Percentiles rank a stretch among this genome's conserved stretches.
phyloP scores from a whole-genome alignment of 805 yeast species.

The Hanseniaspora meyeri region DNA sequence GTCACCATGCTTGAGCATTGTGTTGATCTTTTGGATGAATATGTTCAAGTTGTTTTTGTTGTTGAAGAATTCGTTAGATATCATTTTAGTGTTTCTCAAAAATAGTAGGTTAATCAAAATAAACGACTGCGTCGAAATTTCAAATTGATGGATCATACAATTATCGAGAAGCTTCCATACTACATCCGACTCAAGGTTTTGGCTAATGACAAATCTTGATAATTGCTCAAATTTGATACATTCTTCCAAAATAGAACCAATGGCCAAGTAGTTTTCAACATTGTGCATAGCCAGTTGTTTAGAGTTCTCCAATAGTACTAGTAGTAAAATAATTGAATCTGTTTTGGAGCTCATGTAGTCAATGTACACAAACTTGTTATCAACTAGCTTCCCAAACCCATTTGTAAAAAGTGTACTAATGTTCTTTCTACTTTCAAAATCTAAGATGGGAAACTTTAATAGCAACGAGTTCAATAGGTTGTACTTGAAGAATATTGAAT shows the following conservation, averaged over 20 bases:
- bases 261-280: conserved; percentile 53
- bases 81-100: conserved; percentile 54
- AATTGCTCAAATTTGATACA: conserved; percentile 69
- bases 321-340: conserved; percentile 46
- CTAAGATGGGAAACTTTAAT: conserved; percentile 49
- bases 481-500: conserved; percentile 25
- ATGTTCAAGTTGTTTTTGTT: conserved; percentile 36
- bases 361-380: conserved; percentile 70
- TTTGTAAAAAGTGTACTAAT: conserved; percentile 62
- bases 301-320: conserved; percentile 53
- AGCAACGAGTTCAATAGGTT: conserved; percentile 58
- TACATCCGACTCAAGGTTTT: conserved; percentile 32
- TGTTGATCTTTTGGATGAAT: conserved; percentile 55
- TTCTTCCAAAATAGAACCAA: conserved; percentile 73
- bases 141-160: conserved; percentile 67
- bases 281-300: conserved; percentile 27
- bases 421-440: conserved; percentile 82
- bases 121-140: conserved; percentile 81
- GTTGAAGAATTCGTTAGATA: conserved; percentile 52
- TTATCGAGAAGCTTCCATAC: conserved; percentile 79
- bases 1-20: conserved; percentile 59
- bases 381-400: conserved; percentile 65
- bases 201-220: conserved; percentile 40
- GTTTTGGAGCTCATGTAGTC: conserved; percentile 66
- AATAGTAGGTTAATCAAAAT: conserved; percentile 61